These are phyloP conservation scores for Sanghuangporus sanghuang DNA, from an alignment of 1,284 basidiomycete species.

Conservation along the genomic window DNA sequence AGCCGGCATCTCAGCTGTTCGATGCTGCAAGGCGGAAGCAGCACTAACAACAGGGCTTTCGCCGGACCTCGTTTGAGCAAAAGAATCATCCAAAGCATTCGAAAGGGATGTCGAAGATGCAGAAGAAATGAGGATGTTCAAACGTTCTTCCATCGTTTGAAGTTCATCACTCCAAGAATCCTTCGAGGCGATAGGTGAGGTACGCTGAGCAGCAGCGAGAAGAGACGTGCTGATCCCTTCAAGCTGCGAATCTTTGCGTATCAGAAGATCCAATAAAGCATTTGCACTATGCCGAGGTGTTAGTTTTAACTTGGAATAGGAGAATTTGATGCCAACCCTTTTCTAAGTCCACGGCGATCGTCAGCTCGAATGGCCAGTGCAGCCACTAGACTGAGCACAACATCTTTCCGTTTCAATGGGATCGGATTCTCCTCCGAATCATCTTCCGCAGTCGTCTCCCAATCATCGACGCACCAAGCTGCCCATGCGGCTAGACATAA, in stretches of 20 bases:
- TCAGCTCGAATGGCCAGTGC: slow-evolving; percentile 37
- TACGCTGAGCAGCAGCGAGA: slow-evolving; percentile 8
- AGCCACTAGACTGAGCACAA: slow-evolving; percentile 41
- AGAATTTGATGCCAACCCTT: slow-evolving; percentile 32
- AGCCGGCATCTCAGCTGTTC: slow-evolving; percentile 17
- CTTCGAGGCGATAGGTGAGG: slow-evolving; percentile 25
- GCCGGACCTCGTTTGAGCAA: background rate
- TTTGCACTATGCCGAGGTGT: slow-evolving; percentile 28
- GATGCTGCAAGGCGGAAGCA: background rate
- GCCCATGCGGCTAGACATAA: slow-evolving; percentile 64
- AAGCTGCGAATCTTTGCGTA: slow-evolving; percentile 32
- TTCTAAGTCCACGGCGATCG: slow-evolving; percentile 23
- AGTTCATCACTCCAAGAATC: slow-evolving; percentile 41
- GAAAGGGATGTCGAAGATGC: background rate
- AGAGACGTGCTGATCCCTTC: slow-evolving; percentile 27
- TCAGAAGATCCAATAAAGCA: slow-evolving; percentile 36
- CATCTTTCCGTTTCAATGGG: slow-evolving; percentile 38
- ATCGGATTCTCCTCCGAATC: slow-evolving; percentile 23
- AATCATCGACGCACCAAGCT: slow-evolving; percentile 48
- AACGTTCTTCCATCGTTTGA: slow-evolving; percentile 49
- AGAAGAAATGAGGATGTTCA: slow-evolving; percentile 34
- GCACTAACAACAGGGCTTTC: background rate
- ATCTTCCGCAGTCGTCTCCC: slow-evolving; percentile 27
- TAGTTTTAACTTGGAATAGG: background rate
- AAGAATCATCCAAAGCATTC: background rate